Evolutionary conservation across 257 asterid genomes (phyloP).

Genomic region (Anisodus acutangulus): DNA sequence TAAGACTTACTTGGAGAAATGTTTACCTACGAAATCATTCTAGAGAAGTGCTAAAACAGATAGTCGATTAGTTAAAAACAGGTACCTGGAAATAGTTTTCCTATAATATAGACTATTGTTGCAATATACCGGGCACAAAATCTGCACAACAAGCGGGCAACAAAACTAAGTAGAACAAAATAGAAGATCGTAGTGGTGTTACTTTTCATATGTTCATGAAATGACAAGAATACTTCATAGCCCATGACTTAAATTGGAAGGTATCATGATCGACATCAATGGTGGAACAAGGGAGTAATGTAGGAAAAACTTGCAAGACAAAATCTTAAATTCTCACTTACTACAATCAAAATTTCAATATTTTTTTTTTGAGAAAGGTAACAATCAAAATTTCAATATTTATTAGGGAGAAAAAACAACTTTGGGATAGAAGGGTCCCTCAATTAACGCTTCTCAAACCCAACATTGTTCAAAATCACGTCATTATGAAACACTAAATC

Average conservation of each 20-base stretch:
- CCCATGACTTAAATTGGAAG: background rate
- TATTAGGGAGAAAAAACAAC: background rate
- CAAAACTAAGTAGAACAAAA: constrained; percentile 1
- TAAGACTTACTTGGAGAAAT: background rate
- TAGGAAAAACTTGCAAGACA: constrained; percentile 7
- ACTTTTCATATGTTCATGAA: constrained; percentile 8
- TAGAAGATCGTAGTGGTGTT: background rate
- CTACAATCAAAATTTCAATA: background rate
- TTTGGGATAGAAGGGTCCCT: background rate
- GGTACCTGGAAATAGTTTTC: background rate
- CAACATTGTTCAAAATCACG: constrained; percentile 1
- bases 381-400: background rate
- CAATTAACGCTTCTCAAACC: background rate
- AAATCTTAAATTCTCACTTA: constrained; percentile 15
- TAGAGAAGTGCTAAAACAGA: background rate
- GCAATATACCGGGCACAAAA: background rate
- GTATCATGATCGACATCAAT: background rate
- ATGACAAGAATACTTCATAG: constrained; percentile 16
- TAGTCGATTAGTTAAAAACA: background rate
- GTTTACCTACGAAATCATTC: background rate
- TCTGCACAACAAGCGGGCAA: background rate
- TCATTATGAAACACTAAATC: background rate
- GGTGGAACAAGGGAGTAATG: background rate
- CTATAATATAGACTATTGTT: background rate
- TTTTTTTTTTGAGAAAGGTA: background rate